Percentiles rank a stretch among this genome's conserved stretches.
Conservation (phyloP, 805 yeast species). For the Kazachstania martiniae region DNA sequence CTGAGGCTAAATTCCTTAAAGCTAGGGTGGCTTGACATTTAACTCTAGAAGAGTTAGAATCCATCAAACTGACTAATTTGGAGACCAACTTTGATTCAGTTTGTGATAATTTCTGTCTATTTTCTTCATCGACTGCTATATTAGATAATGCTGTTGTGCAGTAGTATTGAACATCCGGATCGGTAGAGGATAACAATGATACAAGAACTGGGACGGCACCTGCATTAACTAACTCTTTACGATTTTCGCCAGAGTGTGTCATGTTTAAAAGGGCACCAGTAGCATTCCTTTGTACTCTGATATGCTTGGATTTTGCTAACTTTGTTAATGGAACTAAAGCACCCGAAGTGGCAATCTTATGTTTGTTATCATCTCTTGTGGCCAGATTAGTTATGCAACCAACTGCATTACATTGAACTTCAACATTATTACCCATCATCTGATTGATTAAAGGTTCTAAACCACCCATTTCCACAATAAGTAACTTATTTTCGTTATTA, state of each 20-base stretch:
- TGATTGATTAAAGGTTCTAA: conserved; percentile 91
- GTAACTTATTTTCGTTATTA: conserved; percentile 82
- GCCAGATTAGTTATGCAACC: conserved; percentile 98
- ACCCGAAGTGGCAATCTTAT: conserved; percentile 91
- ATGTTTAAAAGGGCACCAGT: conserved; percentile 95
- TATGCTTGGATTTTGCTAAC: conserved; percentile 86
- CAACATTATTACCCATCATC: conserved; percentile 95
- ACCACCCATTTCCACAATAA: conserved; percentile 97
- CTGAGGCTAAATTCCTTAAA: conserved; percentile 89
- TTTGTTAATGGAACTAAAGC: conserved; percentile 91
- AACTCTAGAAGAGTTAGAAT: conserved; percentile 84
- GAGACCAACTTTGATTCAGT: conserved; percentile 88
- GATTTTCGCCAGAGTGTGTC: conserved; percentile 95
- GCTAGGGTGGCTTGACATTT: conserved; percentile 98
- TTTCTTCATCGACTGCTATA: conserved; percentile 91
- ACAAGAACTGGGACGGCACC: conserved; percentile 97
- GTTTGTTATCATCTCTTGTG: conserved; percentile 93
- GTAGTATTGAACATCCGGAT: conserved; percentile 95
- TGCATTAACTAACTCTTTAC: conserved; percentile 93
- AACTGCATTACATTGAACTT: conserved; percentile 97
- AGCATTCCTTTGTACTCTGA: conserved; percentile 95
- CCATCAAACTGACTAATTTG: conserved; percentile 85
- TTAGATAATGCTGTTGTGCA: conserved; percentile 96
- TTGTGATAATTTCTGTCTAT: conserved; percentile 77
- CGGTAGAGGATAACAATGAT: conserved; percentile 70